These are phyloP conservation scores for Argentina anserina DNA, from an alignment of 306 rosid species.

Conservation along the genomic window DNA sequence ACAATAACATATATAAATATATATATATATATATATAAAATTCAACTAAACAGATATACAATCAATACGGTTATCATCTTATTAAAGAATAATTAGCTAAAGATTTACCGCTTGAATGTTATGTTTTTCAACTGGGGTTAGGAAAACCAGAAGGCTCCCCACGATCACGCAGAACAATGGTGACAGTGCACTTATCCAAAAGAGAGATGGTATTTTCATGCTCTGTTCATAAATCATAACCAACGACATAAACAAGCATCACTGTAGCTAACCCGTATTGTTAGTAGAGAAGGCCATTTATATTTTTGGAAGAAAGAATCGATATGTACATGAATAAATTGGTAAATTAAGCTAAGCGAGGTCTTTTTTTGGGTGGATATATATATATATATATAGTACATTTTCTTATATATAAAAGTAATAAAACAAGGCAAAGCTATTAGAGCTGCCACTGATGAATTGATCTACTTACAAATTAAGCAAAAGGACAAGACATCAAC, in stretches of 20 bases:
- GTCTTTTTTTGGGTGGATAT: too few species aligned
- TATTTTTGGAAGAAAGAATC: too few species aligned
- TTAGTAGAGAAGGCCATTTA: too few species aligned
- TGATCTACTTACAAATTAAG: too few species aligned
- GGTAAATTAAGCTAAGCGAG: too few species aligned
- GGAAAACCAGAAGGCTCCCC: conserved; percentile 36
- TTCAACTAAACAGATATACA: not conserved
- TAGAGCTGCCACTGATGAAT: not conserved
- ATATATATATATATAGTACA: too few species aligned
- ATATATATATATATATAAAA: not conserved
- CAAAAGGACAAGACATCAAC: not conserved
- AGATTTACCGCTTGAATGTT: conserved; percentile 40
- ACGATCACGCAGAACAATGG: conserved; percentile 39
- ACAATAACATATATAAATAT: too few species aligned
- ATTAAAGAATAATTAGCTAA: not conserved
- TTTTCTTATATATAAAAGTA: too few species aligned
- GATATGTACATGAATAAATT: too few species aligned
- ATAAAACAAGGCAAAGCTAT: not conserved
- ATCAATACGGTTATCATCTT: not conserved
- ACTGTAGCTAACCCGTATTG: not conserved
- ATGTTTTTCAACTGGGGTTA: conserved; percentile 46
- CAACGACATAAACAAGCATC: not conserved
- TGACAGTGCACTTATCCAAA: conserved; percentile 47
- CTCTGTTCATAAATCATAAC: conserved; percentile 22
- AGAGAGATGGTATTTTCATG: conserved; percentile 38